Base-by-base conservation (phyloP, 2,329 filamentous ascomycete species). In the Penicillium sp. region DNA sequence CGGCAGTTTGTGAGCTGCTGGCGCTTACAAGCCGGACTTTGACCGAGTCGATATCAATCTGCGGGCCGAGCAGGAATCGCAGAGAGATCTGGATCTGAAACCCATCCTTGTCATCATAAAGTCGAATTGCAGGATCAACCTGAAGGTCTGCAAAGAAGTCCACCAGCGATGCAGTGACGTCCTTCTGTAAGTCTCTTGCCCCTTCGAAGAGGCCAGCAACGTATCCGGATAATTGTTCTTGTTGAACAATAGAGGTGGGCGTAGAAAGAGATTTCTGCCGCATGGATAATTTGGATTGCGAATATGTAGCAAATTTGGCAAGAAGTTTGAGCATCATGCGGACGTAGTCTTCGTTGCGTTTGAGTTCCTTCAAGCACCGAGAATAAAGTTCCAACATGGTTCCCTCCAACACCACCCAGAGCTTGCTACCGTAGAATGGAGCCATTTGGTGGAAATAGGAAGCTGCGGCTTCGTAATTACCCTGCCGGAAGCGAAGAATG, bases 321-420 rank as follows among this genome's bases (percentile, higher is more conserved):
- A 75, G 74, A 1, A 97, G 76, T 62, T 88, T 88, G 12, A 97
- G 77, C 7, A 90, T 80, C 7, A 89, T 86, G 20, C 84, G 83
- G 13, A 92, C 85, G 63, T 91, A 95, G 55, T 96, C 90, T 46
- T 93, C 88, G 53, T 85, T 85, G 12, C 85, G 84, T 42, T 88
- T 80, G 23, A 96, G 80, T 61, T 90, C 82, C 58, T 89, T 87
- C 23, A 99, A 79, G 68, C 92, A 97, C 42, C 84, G 82, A 0
- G 89, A 84, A 68, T 97, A 94, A 80, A 97, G 88, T 58, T 90
- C 84, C 5, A 97, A 80, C 82, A 96, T 89, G 0, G 88, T 88
- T 3, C 91, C 78, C 66, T 97, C 91, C 10, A 96, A 78, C 1
- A 87, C 77, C 46, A 82, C 85, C 92, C 94, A 97, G 39, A 86